phyloP scores from a whole-genome alignment of 108 stramenopile species.

The Schizochytrium sp. region DNA sequence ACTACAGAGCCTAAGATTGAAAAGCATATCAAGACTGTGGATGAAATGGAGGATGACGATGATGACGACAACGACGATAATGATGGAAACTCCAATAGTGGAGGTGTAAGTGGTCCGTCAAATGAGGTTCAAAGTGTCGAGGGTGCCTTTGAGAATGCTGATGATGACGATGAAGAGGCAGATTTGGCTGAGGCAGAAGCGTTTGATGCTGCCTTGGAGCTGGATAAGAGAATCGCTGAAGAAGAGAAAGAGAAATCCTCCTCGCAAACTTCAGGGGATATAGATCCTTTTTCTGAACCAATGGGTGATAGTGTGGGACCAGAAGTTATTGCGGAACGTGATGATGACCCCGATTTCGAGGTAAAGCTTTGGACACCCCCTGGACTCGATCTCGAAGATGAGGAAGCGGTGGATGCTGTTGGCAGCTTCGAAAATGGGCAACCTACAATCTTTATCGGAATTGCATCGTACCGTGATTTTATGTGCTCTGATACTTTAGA shows the following conservation, averaged over 20 bases:
- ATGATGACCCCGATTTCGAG: neutral
- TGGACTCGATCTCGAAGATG: conserved; percentile 2
- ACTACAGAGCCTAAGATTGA: no score
- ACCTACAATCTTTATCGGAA: conserved; percentile 64
- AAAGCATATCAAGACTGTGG: neutral
- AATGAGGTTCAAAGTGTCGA: neutral
- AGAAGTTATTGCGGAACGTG: neutral
- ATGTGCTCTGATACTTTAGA: conserved; percentile 64
- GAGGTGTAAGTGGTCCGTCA: neutral
- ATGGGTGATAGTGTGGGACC: neutral
- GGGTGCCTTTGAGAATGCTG: neutral
- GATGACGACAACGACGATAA: neutral
- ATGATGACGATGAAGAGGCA: neutral
- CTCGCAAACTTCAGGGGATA: neutral
- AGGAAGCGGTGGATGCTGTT: neutral
- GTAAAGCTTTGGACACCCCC: conserved; percentile 28
- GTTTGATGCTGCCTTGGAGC: neutral
- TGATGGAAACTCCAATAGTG: neutral
- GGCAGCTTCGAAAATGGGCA: conserved; percentile 2
- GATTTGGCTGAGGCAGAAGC: neutral
- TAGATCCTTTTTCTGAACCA: neutral
- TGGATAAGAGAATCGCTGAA: neutral
- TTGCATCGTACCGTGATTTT: conserved; percentile 68
- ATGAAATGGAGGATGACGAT: neutral
- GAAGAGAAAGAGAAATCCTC: conserved; percentile 28